A percentile compares a stretch with the other conserved stretches of the same genome.
Conservation (phyloP, 441 rosid species). For the Capsella rubella region DNA sequence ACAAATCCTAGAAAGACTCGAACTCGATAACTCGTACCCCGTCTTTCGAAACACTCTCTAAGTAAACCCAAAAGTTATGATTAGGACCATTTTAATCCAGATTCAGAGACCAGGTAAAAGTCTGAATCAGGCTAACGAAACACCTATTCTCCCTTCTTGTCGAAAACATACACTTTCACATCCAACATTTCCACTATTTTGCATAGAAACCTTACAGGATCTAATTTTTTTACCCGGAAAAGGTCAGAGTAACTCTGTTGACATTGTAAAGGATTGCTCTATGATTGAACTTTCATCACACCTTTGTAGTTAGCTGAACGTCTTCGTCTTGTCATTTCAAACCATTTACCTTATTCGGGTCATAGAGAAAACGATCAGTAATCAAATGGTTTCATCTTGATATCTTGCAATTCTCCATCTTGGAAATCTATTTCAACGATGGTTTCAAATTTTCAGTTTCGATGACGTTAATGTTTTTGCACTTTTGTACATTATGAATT, state of each 20-base stretch:
- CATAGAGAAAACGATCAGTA: too few relatives aligned
- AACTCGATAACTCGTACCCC: conserved; percentile 67
- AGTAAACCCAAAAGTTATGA: background rate
- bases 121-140: conserved; percentile 5
- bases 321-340: too few relatives aligned
- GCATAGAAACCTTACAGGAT: background rate
- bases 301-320: too few relatives aligned
- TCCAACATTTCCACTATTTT: background rate
- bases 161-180: background rate
- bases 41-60: conserved; percentile 52
- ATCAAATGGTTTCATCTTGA: too few relatives aligned
- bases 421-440: too few relatives aligned
- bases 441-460: too few relatives aligned
- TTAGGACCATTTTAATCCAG: background rate
- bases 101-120: background rate
- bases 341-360: too few relatives aligned
- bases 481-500: too few relatives aligned
- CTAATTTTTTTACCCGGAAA: background rate
- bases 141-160: background rate
- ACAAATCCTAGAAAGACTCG: conserved; percentile 61
- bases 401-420: too few relatives aligned
- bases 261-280: background rate
- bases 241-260: background rate
- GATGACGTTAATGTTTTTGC: too few relatives aligned
- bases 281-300: background rate